Base-by-base conservation (phyloP, 2,329 filamentous ascomycete species). In the Parastagonospora nodorum region DNA sequence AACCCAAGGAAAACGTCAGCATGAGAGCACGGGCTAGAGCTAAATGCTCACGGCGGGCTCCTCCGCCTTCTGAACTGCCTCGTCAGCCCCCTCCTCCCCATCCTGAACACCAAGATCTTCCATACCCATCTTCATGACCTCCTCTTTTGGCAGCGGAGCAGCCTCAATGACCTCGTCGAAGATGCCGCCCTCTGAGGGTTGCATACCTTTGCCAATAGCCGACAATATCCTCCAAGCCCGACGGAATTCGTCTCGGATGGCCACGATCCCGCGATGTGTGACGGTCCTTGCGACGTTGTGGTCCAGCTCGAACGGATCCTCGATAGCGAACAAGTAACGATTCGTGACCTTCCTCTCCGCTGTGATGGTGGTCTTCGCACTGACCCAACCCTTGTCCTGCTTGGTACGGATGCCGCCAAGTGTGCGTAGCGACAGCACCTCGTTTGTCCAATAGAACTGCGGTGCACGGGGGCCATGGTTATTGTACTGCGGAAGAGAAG, bases 251-350 rank as follows among this genome's bases (percentile, higher is more conserved):
- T 94, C 88, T 35, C 90, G 81, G 52, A 96, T 94, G 0, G 87
- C 83, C 1, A 90, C 87, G 56, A 96, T 90, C 2, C 91, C 90
- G 53, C 86, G 84, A 65, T 93, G 89, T 6, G 88, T 92, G 1
- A 96, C 91, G 0, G 91, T 96, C 42, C 90, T 81, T 2, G 89
- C 92, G 30, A 96, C 88, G 62, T 96, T 97, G 74, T 96, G 91
- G 35, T 91, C 87, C 2, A 86, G 75, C 75, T 96, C 91, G 65
- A 96, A 96, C 0, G 92, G 92, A 69, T 96, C 92, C 69, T 96
- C 92, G 53, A 97, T 92, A 29, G 90, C 90, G 59, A 96, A 89
- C 4, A 96, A 81, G 70, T 91, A 96, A 10, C 91, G 85, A 65
- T 92, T 85, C 2, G 89, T 84, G 11, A 93, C 82, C 65, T 92